A percentile compares a stretch with the other conserved stretches of the same genome.
These are phyloP conservation scores for Penicillium angulare DNA, from an alignment of 495 filamentous ascomycete genomes.

Conservation along the genomic window DNA sequence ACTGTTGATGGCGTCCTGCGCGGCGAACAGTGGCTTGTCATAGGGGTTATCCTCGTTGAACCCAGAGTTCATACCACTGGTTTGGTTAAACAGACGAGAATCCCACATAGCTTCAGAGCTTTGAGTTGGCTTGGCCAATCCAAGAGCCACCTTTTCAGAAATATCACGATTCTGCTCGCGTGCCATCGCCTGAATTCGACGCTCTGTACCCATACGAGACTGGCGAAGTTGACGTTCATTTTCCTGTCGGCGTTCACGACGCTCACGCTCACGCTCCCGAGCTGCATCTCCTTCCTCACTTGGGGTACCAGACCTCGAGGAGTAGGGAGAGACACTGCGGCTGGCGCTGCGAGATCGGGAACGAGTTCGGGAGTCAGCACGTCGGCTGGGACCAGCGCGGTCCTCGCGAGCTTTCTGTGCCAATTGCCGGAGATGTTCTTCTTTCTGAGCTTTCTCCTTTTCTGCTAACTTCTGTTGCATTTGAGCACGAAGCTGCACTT, in stretches of 20 bases:
- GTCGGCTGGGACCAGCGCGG: constrained; percentile 53
- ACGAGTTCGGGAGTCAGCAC: constrained; percentile 34
- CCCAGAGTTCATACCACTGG: constrained; percentile 79
- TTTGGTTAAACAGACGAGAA: constrained; percentile 92
- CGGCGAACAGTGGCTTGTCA: constrained; percentile 95
- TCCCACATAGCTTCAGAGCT: constrained; percentile 93
- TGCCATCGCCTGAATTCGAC: constrained; percentile 84
- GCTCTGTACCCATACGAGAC: constrained; percentile 92
- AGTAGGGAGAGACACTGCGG: constrained; percentile 56
- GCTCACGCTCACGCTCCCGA: constrained; percentile 71
- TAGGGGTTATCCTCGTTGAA: constrained; percentile 99
- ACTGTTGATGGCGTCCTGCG: constrained; percentile 90
- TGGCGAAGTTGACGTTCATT: constrained; percentile 88
- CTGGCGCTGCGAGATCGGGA: constrained; percentile 48
- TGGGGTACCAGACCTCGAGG: constrained; percentile 51
- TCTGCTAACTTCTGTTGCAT: constrained; percentile 98
- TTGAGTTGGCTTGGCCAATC: constrained; percentile 91
- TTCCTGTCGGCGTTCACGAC: constrained; percentile 75
- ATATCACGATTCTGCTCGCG: constrained; percentile 97
- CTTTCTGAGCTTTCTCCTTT: constrained; percentile 91
- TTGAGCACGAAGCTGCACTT: constrained; percentile 84
- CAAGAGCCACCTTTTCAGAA: constrained; percentile 94
- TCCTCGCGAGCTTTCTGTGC: constrained; percentile 91
- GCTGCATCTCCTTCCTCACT: constrained; percentile 66
- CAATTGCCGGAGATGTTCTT: constrained; percentile 85